A percentile compares a stretch with the other conserved stretches of the same genome.
Conservation (phyloP, 257 asterid species). For the Solanum chiquidenum region DNA sequence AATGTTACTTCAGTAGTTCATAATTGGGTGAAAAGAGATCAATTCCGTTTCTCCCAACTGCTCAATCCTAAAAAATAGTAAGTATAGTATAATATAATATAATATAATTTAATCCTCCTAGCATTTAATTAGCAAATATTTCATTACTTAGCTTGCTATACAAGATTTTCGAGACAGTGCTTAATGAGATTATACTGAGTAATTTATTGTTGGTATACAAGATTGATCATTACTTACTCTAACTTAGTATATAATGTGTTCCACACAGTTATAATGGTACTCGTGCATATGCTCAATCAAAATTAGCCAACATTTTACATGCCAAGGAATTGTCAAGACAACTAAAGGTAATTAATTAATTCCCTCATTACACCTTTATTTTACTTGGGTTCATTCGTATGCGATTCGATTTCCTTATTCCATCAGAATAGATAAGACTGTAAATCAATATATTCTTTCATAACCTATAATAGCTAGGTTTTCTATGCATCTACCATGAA, state of each 20-base stretch:
- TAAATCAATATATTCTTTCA: neutral
- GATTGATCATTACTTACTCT: neutral
- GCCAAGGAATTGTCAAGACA: slow-evolving; percentile 84
- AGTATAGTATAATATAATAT: neutral
- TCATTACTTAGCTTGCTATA: neutral
- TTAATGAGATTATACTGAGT: neutral
- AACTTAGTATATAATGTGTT: neutral
- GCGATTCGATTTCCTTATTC: neutral
- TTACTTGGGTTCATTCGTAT: neutral
- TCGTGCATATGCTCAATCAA: slow-evolving; percentile 82
- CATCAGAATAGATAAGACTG: neutral
- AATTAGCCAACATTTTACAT: slow-evolving; percentile 78
- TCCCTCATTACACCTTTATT: neutral
- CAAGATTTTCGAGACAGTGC: neutral
- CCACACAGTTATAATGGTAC: slow-evolving; percentile 75
- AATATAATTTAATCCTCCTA: neutral
- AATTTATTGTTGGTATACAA: neutral
- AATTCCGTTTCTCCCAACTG: slow-evolving; percentile 48
- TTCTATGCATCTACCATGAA: neutral
- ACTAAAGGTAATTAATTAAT: slow-evolving; percentile 45
- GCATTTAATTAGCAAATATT: neutral
- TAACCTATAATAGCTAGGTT: neutral
- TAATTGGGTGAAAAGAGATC: slow-evolving; percentile 57
- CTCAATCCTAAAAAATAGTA: slow-evolving; percentile 59
- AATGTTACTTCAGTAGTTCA: slow-evolving; percentile 85